These are phyloP conservation scores for Lepidium africanum DNA, from an alignment of 345 rosid species.

Conservation along the genomic window DNA sequence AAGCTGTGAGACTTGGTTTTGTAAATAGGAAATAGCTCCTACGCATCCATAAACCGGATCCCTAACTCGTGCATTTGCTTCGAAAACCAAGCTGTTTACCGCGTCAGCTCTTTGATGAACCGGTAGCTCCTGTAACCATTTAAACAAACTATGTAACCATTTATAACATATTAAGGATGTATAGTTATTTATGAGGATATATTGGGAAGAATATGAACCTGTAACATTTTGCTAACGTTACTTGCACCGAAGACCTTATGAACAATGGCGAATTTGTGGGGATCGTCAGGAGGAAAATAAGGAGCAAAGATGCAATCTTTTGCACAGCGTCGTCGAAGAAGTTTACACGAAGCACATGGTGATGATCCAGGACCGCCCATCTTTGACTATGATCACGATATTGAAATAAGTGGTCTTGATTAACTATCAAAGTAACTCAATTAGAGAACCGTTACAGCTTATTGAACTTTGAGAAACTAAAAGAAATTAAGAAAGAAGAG, in stretches of 20 bases:
- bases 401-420: not conserved
- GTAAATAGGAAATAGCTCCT: slow-evolving; percentile 72
- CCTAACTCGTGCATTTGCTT: slow-evolving; percentile 72
- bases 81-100: slow-evolving; percentile 71
- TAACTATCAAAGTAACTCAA: not conserved
- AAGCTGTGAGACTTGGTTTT: slow-evolving; percentile 72
- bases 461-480: not conserved
- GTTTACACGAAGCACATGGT: slow-evolving; percentile 84
- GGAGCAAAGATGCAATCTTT: slow-evolving; percentile 86
- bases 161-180: not conserved
- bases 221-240: slow-evolving; percentile 84
- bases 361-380: slow-evolving; percentile 54
- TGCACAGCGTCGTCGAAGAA: slow-evolving; percentile 69
- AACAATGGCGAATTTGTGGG: slow-evolving; percentile 73
- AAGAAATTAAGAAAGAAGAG: slow-evolving; percentile 6
- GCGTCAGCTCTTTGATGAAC: slow-evolving; percentile 75
- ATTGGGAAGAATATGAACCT: slow-evolving; percentile 34
- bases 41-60: slow-evolving; percentile 87
- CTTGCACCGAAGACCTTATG: slow-evolving; percentile 90
- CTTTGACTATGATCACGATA: not conserved
- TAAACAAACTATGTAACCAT: slow-evolving; percentile 2
- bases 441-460: not conserved
- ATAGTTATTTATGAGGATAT: not conserved
- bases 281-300: slow-evolving; percentile 81
- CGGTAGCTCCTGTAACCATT: slow-evolving; percentile 54